Evolutionary conservation across 352 stramenopile species (phyloP).

Genomic region (Phytophthora multivora): DNA sequence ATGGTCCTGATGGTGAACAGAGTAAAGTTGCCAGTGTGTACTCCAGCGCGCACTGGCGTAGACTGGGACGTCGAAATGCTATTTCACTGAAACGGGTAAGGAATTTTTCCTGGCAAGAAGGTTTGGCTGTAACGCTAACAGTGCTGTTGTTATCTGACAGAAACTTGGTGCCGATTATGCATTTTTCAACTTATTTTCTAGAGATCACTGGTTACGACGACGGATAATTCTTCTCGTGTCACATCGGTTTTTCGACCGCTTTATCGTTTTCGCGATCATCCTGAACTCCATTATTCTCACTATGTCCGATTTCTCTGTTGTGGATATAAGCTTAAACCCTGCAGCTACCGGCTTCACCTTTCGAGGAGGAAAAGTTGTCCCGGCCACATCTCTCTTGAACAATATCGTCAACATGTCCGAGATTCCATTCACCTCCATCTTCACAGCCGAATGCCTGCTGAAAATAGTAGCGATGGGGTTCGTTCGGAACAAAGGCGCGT

Average conservation of each 20-base stretch:
- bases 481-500: constrained; percentile 65
- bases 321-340: constrained; percentile 67
- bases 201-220: constrained; percentile 52
- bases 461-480: constrained; percentile 90
- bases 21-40: not conserved
- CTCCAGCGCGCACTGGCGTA: not conserved
- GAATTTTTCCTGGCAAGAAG: not conserved
- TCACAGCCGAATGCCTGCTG: constrained; percentile 85
- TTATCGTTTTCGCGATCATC: constrained; percentile 88
- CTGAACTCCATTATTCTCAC: constrained; percentile 86
- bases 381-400: constrained; percentile 51
- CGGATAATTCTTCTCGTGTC: constrained; percentile 49
- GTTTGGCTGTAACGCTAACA: not conserved
- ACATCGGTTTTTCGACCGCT: constrained; percentile 72
- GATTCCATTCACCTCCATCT: constrained; percentile 85
- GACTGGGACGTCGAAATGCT: constrained; percentile 14
- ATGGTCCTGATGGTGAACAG: not conserved
- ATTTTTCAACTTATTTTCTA: constrained; percentile 48
- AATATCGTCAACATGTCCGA: constrained; percentile 68
- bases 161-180: constrained; percentile 48
- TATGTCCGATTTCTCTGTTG: constrained; percentile 78
- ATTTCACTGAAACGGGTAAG: constrained; percentile 4
- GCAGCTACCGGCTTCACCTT: constrained; percentile 43
- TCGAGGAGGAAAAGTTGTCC: constrained; percentile 45
- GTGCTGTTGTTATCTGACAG: constrained; percentile 11